Percentiles rank a stretch among this genome's conserved stretches.
These are phyloP conservation scores for Potentilla sterilis DNA, from an alignment of 306 rosid species.

Conservation along the genomic window DNA sequence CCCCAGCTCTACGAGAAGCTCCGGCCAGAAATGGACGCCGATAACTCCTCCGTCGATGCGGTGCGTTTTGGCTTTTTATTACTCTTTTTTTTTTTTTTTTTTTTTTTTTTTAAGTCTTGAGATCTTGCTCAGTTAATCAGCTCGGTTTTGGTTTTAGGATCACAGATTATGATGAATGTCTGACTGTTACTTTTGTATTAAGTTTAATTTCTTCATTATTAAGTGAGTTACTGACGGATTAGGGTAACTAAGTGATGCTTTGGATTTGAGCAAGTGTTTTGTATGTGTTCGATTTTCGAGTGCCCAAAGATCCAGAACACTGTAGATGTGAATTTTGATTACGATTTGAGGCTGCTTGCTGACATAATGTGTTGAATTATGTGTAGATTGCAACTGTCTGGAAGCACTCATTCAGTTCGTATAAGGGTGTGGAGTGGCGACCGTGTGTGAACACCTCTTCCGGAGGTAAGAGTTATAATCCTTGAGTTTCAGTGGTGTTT, in stretches of 20 bases:
- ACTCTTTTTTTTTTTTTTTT: too few species aligned
- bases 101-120: neutral
- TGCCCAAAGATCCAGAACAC: conserved; percentile 2
- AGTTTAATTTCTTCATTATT: too few species aligned
- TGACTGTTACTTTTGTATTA: too few species aligned
- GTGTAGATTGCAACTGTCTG: conserved; percentile 87
- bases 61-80: conserved; percentile 30
- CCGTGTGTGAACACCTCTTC: conserved; percentile 65
- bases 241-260: neutral
- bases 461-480: conserved; percentile 47
- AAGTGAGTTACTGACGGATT: neutral
- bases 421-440: conserved; percentile 75
- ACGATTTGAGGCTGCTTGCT: conserved; percentile 21
- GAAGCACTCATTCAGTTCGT: conserved; percentile 44
- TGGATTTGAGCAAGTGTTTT: neutral
- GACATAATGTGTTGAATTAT: conserved; percentile 18
- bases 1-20: conserved; percentile 69
- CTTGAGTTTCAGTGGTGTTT: neutral
- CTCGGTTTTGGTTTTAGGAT: neutral
- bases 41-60: conserved; percentile 75
- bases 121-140: neutral
- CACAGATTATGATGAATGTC: neutral
- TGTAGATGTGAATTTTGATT: conserved; percentile 12
- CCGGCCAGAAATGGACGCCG: conserved; percentile 66
- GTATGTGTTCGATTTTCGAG: conserved; percentile 2